Base-by-base conservation (phyloP, 1,284 basidiomycete genomes). In the Vanrija sp. region DNA sequence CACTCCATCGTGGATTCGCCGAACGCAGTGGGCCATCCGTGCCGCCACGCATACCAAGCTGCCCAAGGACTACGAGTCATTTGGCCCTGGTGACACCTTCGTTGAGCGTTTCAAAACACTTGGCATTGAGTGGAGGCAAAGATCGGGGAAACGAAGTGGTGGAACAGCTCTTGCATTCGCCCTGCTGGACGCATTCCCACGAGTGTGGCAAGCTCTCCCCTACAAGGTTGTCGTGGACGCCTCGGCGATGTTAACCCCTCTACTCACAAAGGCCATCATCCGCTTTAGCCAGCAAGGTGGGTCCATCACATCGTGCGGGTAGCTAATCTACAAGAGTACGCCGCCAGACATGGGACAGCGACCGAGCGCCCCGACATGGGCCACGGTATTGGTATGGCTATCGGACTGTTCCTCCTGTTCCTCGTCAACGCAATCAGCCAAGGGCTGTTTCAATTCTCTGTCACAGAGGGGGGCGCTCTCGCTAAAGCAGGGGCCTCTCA, bases 191-290 rank as follows among this genome's bases (percentile, higher is more conserved):
- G 40, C 43, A 2, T 52, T 52, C 38, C 51, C 51, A 0, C 9
- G 14, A 2, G 6, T 52, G 5, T 46, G 43, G 51, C 4, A 15
- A 3, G 38, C 38, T 8, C n/a, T 23, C 5, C 38, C 44, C 3
- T 53, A 25, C 23, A 44, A 49, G 26, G n/a, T 46, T 1, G 2
- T 49, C 6, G 18, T 16, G 5, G 48, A 49, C 34, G 43, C 25
- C 1, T 10, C n/a, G 1, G n/a, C 3, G 3, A 21, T 49, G 28
- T 7, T 21, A 14, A 28, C 9, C 5, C 53, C 53, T 3, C 38
- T 54, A 5, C 25, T 54, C n/a, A 49, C 25, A 23, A 54, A 54
- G 43, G 47, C 29, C 3, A 49, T 54, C 19, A 54, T 54, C 43
- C 12, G 18, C n/a, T 54, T 45, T 18, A 49, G 43, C 47, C 47